Base-by-base conservation (phyloP, 2,329 filamentous ascomycete genomes). In the Nannizziopsis barbatae region DNA sequence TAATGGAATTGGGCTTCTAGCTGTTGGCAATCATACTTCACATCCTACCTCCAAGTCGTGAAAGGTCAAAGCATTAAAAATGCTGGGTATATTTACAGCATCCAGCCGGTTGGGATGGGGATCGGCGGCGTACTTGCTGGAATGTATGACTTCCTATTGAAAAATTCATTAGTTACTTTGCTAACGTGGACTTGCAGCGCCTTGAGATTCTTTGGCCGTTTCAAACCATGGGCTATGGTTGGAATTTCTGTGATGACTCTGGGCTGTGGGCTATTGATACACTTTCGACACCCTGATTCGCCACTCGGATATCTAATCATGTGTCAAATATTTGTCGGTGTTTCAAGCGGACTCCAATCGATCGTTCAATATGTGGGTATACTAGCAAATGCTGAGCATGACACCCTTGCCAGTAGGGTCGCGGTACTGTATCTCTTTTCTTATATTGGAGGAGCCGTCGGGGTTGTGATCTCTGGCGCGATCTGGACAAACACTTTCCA, bases 291-390 rank as follows among this genome's bases (percentile, higher is more conserved):
- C 41, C 68, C 72, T 2, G 60, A 67, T 38, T 60, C 61, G 31
- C 62, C 66, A 42, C 64, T 77, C 33, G 71, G 71, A 11, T 73
- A 71, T 54, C 62, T 78, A 18, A 58, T 76, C 61, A 69, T 74
- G 65, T 71, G 67, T 49, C 73, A 75, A 55, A 67, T 76, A 51
- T 66, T 76, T 53, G 69, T 75, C 49, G 71, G 72, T 20, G 61
- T 74, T 50, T 66, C 67, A n/a, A 72, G 71, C 12, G 70, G 69
- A 50, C 71, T 71, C 36, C 65, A 76, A 14, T 68, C 75, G 32
- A 66, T 75, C 53, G 66, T 67, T 52, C 65, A 74, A 55, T 71
- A 80, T 55, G 70, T 80, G 43, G 73, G 75, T 11, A 69, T 79
- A 31, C 72, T 79, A 57, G 68, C 73, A 1, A 68, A 72, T 3